These are phyloP conservation scores for Yamadazyma scolyti DNA, from an alignment of 805 yeast species.

Conservation along the genomic window DNA sequence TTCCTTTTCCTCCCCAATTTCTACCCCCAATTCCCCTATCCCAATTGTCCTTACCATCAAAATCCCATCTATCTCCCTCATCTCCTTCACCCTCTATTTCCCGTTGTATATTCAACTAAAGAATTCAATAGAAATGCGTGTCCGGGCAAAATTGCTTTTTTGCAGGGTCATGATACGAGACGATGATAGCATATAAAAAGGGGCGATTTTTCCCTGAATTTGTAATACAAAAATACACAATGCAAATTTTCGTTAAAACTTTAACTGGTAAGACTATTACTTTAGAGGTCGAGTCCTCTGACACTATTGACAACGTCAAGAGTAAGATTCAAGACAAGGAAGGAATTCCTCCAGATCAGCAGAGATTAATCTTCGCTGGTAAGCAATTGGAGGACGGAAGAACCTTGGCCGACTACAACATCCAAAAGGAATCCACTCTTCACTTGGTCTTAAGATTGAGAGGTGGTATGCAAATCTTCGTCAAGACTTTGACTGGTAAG, in stretches of 20 bases:
- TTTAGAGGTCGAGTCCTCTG: conserved; percentile 96
- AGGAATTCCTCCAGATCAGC: conserved; percentile 98
- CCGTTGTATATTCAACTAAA: too few species aligned
- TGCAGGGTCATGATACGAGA: too few species aligned
- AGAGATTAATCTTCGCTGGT: conserved; percentile 96
- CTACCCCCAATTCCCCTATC: too few species aligned
- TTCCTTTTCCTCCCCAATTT: too few species aligned
- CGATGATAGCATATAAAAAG: too few species aligned
- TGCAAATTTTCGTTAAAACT: conserved; percentile 57
- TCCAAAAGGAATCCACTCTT: conserved; percentile 94
- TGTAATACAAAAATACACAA: too few species aligned
- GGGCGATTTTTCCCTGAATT: too few species aligned
- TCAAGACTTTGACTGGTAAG: conserved; percentile 59
- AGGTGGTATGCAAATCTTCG: conserved; percentile 62
- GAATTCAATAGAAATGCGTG: too few species aligned
- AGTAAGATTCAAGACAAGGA: conserved; percentile 96
- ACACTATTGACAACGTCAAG: conserved; percentile 96
- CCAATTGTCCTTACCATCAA: too few species aligned
- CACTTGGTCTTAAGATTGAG: conserved; percentile 91
- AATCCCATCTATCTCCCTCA: too few species aligned
- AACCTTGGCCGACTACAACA: conserved; percentile 96
- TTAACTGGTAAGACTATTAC: conserved; percentile 68
- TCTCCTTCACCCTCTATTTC: too few species aligned
- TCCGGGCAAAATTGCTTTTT: too few species aligned
- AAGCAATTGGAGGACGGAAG: conserved; percentile 96